Conservation (phyloP, 352 stramenopile species). For the Pythium vanterpoolii region DNA sequence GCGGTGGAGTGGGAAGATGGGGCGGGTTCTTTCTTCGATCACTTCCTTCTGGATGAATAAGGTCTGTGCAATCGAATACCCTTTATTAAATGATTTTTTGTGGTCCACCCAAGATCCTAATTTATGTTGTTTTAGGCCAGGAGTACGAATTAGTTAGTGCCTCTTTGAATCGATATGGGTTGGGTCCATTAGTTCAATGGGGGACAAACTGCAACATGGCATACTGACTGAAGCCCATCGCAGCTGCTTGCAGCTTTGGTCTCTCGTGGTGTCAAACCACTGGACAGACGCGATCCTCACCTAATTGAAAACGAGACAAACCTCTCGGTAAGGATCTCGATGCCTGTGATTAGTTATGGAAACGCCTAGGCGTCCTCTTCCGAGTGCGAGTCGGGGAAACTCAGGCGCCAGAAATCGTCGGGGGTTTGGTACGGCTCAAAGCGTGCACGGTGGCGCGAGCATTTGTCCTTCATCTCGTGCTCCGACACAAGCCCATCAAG, state of each 20-base stretch:
- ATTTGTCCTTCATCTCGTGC: slow-evolving; percentile 45
- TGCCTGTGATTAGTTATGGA: neutral
- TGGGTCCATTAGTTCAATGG: slow-evolving; percentile 12
- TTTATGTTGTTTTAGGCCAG: neutral
- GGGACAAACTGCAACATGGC: neutral
- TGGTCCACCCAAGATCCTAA: neutral
- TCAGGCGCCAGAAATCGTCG: slow-evolving; percentile 83
- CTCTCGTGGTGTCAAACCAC: neutral
- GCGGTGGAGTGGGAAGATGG: slow-evolving; percentile 9
- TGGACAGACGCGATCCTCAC: neutral
- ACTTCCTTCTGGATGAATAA: slow-evolving; percentile 12
- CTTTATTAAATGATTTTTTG: neutral
- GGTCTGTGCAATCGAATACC: neutral
- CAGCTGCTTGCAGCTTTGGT: neutral
- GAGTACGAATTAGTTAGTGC: neutral
- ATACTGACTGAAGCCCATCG: slow-evolving; percentile 8
- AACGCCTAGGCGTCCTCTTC: too few species aligned
- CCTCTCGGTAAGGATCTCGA: neutral
- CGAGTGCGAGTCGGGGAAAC: slow-evolving; percentile 64
- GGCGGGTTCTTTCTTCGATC: slow-evolving; percentile 11
- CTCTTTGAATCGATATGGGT: slow-evolving; percentile 9
- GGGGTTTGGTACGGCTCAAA: slow-evolving; percentile 78
- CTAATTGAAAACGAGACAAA: neutral
- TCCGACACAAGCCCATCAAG: slow-evolving; percentile 41
- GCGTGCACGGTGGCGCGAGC: slow-evolving; percentile 71